Conservation (phyloP, 371 early-diverging fungal species). For the Mucor mucedo region DNA sequence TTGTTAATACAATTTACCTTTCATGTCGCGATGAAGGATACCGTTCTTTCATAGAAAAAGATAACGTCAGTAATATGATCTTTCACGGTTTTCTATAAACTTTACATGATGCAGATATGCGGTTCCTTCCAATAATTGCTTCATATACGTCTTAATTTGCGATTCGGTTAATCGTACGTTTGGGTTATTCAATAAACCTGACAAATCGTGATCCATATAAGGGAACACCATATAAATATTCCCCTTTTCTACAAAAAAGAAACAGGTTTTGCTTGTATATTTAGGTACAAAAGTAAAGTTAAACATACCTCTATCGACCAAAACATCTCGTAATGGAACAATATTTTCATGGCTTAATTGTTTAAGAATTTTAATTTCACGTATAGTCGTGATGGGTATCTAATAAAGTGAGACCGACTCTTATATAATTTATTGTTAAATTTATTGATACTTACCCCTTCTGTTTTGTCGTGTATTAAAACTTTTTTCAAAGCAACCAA, state of each 20-base stretch:
- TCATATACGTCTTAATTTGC: constrained; percentile 81
- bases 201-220: constrained; percentile 95
- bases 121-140: constrained; percentile 87
- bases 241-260: constrained; percentile 45
- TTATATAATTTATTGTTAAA: background rate
- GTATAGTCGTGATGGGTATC: constrained; percentile 94
- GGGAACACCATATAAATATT: constrained; percentile 93
- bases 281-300: constrained; percentile 13
- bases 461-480: constrained; percentile 90
- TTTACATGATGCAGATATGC: constrained; percentile 78
- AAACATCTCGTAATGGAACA: constrained; percentile 83
- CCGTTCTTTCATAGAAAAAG: constrained; percentile 49
- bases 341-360: constrained; percentile 85
- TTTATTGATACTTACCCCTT: constrained; percentile 68
- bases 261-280: background rate
- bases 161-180: constrained; percentile 65
- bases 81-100: background rate
- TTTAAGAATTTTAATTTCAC: constrained; percentile 94
- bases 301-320: constrained; percentile 63
- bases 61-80: background rate
- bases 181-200: constrained; percentile 83
- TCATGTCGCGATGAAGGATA: constrained; percentile 91
- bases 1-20: constrained; percentile 55
- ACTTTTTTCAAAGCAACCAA: constrained; percentile 91
- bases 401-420: constrained; percentile 16